Evolutionary conservation across 495 filamentous ascomycete genomes (phyloP), one percentile per base, ranked within the genome.

Genomic region (Pyrenula massariospora): DNA sequence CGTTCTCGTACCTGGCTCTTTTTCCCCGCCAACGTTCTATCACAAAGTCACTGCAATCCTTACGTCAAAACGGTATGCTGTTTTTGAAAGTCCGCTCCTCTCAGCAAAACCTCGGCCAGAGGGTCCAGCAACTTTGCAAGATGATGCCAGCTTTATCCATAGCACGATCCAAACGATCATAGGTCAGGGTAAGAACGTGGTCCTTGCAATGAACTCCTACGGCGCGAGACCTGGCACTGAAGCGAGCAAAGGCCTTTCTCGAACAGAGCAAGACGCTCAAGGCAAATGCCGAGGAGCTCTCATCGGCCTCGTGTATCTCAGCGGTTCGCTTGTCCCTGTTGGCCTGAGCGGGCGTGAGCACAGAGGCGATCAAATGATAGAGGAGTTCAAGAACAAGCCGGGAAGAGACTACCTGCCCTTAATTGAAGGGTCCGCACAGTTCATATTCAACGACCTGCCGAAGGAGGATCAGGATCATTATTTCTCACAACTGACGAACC

Each of bases 181-280:
- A 2, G 66, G 63, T 22, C 54, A 70, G 42, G 69, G 69, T n/a
- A 67, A 65, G 54, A 69, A 71, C 50, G 60, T 73, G 0, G 57
- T 74, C n/a, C 49, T 73, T 0, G 51, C 63, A 1, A 61, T 64
- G 22, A 65, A 71, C 53, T 72, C 70, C 0, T 74, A 72, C 51
- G 65, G 69, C 50, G 71, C 68, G 1, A 52, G 69, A 11, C 65
- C 65, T 0, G 59, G 62, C 0, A 65, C 66, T 1, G 64, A 70
- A 48, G 61, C 63, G 48, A 61, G 58, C 21, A 71, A 74, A 51
- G 71, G 70, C 11, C 57, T 59, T 58, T 57, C 68, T 60, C 55
- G 53, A 10, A 58, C 56, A 22, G 60, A 60, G n/a, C 52, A 56
- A 12, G 53, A 36, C 50, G 60, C 58, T 51, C 57, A 63, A 59